Evolutionary conservation across 495 filamentous ascomycete genomes (phyloP), one percentile per base, ranked within the genome.

Genomic region (Aspergillus heteromorphus): DNA sequence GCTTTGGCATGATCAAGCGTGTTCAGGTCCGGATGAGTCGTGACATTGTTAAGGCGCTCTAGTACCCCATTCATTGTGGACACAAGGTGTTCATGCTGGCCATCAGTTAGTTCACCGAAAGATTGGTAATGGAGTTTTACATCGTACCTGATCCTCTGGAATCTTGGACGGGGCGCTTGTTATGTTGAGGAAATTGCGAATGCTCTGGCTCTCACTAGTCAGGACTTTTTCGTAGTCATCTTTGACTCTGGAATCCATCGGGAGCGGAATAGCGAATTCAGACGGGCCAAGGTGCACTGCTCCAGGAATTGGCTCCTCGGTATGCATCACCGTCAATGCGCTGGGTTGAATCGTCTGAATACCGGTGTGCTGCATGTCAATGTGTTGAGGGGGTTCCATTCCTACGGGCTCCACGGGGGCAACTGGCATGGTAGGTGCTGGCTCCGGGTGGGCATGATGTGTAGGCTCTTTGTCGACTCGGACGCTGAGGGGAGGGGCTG

Each of bases 1-100:
- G 57, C 68, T 58, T 63, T 73, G 57, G 67, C 63, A 63, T 73
- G 73, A 2, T 58, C 69, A 40, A 60, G 64, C 55, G 68, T 67
- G 38, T 80, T 81, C 13, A 84, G 66, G 58, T 84, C 82, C 7
- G 78, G 76, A 61, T 84, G 80, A 36, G 73, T 74, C 6, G 75
- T 58, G 20, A 81, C 68, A 48, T 79, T 77, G 51, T 73, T 73
- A 40, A 83, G 62, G 31, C 69, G 66, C 21, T 65, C 49, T 0
- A 81, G 55, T 4, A 81, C 58, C 29, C 68, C 56, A 5, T 75
- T 63, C 41, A 79, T 65, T 19, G 66, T 65, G 1, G 65, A 56
- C 9, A 68, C 45, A 14, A 69, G 53, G 4, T 54, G 40, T 6
- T 54, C 54, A 40, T 53, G 60, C 70, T 74, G 51, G 14, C 16